Evolutionary conservation across 306 rosid species (phyloP).

Genomic region (Herpetospermum pedunculosum): DNA sequence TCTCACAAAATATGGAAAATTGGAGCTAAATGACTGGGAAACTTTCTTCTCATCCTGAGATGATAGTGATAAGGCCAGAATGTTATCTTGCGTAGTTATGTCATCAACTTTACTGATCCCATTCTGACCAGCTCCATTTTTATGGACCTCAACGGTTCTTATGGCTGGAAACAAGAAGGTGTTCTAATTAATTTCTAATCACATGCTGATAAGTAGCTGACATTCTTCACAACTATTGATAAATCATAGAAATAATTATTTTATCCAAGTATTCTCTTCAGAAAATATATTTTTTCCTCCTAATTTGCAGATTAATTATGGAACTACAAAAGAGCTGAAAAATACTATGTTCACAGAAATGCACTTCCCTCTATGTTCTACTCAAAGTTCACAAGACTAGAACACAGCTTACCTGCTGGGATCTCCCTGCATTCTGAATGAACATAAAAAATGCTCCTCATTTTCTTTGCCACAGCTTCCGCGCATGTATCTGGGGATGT

Average conservation of each 20-base stretch:
- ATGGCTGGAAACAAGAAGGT: background rate
- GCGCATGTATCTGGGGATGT: constrained; percentile 28
- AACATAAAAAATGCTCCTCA: constrained; percentile 22
- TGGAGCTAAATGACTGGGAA: constrained; percentile 60
- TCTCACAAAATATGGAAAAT: constrained; percentile 66
- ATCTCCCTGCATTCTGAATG: constrained; percentile 3
- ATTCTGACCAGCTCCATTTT: constrained; percentile 35
- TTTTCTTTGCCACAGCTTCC: constrained; percentile 40
- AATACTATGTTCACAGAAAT: background rate
- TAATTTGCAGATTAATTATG: background rate
- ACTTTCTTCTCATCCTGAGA: constrained; percentile 49
- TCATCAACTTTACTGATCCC: constrained; percentile 37
- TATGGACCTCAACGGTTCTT: background rate
- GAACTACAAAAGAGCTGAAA: background rate
- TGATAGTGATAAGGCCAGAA: constrained; percentile 33
- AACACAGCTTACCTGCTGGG: constrained; percentile 3
- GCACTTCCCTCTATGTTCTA: background rate
- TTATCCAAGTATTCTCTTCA: background rate
- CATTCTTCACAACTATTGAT: background rate
- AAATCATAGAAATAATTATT: background rate
- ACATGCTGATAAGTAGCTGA: background rate
- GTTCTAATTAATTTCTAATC: background rate
- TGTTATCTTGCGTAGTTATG: constrained; percentile 20
- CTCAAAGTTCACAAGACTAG: constrained; percentile 13
- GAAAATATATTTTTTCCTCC: background rate